Evolutionary conservation across 2,329 filamentous ascomycete species (phyloP).

Genomic region (Hypomyces rosellus): DNA sequence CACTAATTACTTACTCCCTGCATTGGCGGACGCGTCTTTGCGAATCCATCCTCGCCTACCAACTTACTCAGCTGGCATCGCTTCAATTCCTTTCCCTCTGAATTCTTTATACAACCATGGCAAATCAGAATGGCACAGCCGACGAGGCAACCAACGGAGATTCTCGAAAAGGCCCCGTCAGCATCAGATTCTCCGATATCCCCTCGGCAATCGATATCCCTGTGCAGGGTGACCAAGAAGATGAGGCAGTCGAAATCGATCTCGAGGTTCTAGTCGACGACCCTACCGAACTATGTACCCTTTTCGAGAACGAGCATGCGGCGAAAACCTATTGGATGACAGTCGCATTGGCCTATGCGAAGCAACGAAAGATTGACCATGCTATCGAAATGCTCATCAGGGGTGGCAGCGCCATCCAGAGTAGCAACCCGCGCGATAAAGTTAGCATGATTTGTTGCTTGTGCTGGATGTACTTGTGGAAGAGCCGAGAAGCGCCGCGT

Average conservation of each 20-base stretch:
- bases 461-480: constrained; percentile 87
- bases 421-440: constrained; percentile 71
- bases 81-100: constrained; percentile 7
- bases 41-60: not conserved
- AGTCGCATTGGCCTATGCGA: constrained; percentile 94
- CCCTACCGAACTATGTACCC: constrained; percentile 86
- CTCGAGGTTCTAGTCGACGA: constrained; percentile 88
- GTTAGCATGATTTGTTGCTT: constrained; percentile 77
- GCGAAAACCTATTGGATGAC: constrained; percentile 95
- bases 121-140: constrained; percentile 37
- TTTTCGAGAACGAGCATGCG: constrained; percentile 90
- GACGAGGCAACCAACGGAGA: constrained; percentile 39
- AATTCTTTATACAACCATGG: constrained; percentile 30
- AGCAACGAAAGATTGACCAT: constrained; percentile 88
- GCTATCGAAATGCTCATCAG: constrained; percentile 67
- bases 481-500: constrained; percentile 72
- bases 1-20: not conserved
- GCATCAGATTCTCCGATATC: constrained; percentile 58
- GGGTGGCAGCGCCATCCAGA: constrained; percentile 65
- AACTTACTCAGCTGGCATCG: constrained; percentile 1
- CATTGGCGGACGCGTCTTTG: not conserved
- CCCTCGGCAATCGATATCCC: constrained; percentile 61
- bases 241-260: constrained; percentile 83
- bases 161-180: constrained; percentile 31
- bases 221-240: constrained; percentile 57